Evolutionary conservation across 768 basidiomycete genomes (phyloP), one percentile per base, ranked within the genome.

Genomic region (Hydnum rufescens): DNA sequence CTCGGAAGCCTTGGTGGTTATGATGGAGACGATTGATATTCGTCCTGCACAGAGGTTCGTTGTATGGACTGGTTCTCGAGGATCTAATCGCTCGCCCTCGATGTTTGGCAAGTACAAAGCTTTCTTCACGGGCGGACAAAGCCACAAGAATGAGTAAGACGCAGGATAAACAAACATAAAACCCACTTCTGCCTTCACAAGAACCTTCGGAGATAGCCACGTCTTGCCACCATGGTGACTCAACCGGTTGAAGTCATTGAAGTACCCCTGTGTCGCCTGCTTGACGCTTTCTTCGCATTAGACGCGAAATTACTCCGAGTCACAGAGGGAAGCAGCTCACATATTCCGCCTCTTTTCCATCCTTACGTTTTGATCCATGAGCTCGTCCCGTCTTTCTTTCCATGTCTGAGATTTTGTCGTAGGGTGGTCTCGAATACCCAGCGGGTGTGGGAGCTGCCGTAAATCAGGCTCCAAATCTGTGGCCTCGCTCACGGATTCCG

Each of bases 81-180:
- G 71, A 55, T 69, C 71, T 34, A 97, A 64, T 26, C 76, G 71
- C 47, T 74, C 79, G 0, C 93, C 93, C 1, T 67, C 65, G 26
- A 97, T 75, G 60, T 95, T 78, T 2, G 93, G 93, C 53, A 96
- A 79, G 66, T 90, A 95, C 2, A 92, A 68, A 16, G 93, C 78
- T 80, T 80, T 83, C 92, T 97, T 61, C 18, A 13, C 8, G 44
- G 26, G 13, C 1, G 44, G 19, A 22, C 6, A 36, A 18, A 22
- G 46, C 4, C 5, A 13, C 8, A 18, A 31, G 50, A 18, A 2
- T 55, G 28, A 54, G 36, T 52, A 1, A 19, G 26, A 5, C 32
- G 19, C 48, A 25, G 31, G 42, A 8, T 32, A 19, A 26, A 25
- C 13, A 1, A 8, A 43, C 26, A 46, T 42, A 49, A 18, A 28